Evolutionary conservation across 768 basidiomycete genomes (phyloP).

Genomic region (Mycena amicta): DNA sequence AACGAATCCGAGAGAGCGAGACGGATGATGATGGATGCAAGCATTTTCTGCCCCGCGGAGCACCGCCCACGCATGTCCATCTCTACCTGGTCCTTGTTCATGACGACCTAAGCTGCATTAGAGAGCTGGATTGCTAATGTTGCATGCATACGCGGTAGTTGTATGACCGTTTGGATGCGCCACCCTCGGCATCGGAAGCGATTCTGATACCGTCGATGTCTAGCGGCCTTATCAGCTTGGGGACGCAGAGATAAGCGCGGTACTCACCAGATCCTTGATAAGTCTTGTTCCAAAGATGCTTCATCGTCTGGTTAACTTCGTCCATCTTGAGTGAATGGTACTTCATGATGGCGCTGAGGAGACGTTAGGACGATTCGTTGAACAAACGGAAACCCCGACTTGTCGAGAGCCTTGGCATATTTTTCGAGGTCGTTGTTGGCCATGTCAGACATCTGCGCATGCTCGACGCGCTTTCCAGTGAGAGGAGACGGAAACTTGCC

Average conservation of each 20-base stretch:
- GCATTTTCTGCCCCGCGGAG: slow-evolving; percentile 97
- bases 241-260: slow-evolving; percentile 23
- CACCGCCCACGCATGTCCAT: slow-evolving; percentile 99
- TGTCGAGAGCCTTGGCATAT: slow-evolving; percentile 95
- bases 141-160: slow-evolving; percentile 89
- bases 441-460: slow-evolving; percentile 96
- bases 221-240: slow-evolving; percentile 33
- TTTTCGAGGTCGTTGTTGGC: slow-evolving; percentile 97
- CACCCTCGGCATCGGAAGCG: slow-evolving; percentile 89
- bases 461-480: too few species aligned
- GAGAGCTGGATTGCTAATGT: too few species aligned
- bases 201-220: slow-evolving; percentile 99
- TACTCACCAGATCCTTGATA: slow-evolving; percentile 92
- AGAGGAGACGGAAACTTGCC: slow-evolving; percentile 52
- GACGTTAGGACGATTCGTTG: too few species aligned
- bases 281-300: slow-evolving; percentile 96
- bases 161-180: slow-evolving; percentile 88
- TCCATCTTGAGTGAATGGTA: slow-evolving; percentile 98
- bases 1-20: slow-evolving; percentile 97
- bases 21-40: slow-evolving; percentile 97
- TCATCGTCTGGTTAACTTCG: slow-evolving; percentile 98
- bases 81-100: slow-evolving; percentile 98
- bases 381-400: slow-evolving; percentile 46
- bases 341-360: slow-evolving; percentile 93
- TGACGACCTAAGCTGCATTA: slow-evolving; percentile 72